Conservation (phyloP, 2,329 filamentous ascomycete genomes). For the Neopestalotiopsis sp. region DNA sequence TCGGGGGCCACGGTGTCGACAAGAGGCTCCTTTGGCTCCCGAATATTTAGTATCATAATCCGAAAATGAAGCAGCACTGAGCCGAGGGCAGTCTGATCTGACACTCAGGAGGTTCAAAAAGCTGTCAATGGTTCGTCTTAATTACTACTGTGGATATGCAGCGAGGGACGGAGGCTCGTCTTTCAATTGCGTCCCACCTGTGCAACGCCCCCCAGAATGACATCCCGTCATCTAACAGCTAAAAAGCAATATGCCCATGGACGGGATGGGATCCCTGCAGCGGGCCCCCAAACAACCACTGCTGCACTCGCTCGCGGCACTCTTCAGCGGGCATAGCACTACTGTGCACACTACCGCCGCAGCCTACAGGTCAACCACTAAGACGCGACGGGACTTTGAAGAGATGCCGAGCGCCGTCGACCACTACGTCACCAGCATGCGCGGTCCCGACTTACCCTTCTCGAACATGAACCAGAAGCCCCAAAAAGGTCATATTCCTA, state of each 20-base stretch:
- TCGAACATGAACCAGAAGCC: not conserved
- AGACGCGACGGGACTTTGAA: not conserved
- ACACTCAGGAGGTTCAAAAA: not conserved
- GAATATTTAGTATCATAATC: not conserved
- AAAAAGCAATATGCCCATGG: not conserved
- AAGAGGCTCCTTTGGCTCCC: not conserved
- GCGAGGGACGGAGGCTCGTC: not conserved
- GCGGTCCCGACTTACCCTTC: constrained; percentile 3
- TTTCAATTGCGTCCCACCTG: not conserved
- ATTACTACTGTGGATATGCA: not conserved
- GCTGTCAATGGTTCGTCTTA: not conserved
- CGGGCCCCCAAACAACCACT: not conserved
- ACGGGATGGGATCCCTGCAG: not conserved
- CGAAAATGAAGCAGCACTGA: not conserved
- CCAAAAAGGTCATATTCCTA: not conserved
- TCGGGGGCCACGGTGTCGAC: constrained; percentile 3
- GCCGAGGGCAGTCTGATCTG: not conserved
- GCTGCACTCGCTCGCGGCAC: not conserved
- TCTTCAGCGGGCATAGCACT: not conserved
- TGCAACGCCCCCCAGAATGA: not conserved
- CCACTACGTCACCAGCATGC: constrained; percentile 7
- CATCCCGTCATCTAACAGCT: not conserved
- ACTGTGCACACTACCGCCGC: not conserved
- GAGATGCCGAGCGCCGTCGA: not conserved
- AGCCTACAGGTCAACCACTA: not conserved